Conservation (phyloP, 2,329 filamentous ascomycete genomes). For the Emergomyces orientalis region DNA sequence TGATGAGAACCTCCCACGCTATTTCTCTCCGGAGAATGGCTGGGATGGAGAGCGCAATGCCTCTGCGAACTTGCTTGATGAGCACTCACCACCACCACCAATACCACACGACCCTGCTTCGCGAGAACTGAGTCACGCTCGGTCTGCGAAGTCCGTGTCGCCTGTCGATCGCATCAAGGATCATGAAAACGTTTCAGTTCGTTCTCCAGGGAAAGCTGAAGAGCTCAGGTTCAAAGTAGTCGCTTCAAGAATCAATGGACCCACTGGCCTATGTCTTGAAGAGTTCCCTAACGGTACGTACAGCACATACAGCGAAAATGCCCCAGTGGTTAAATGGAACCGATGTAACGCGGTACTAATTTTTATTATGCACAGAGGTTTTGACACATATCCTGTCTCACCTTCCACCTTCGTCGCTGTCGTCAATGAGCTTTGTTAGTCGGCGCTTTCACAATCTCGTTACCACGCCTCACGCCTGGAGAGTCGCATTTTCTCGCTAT, state of each 20-base stretch:
- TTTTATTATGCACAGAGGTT: constrained; percentile 54
- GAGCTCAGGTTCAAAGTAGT: constrained; percentile 46
- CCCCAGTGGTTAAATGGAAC: constrained; percentile 11
- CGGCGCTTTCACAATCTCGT: constrained; percentile 78
- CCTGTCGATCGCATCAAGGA: constrained; percentile 45
- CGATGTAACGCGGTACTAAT: constrained; percentile 16
- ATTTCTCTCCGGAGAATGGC: constrained; percentile 34
- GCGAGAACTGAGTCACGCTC: constrained; percentile 24
- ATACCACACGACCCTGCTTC: constrained; percentile 13
- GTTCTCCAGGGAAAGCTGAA: constrained; percentile 31
- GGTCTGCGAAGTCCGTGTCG: constrained; percentile 29
- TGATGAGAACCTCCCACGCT: constrained; percentile 37
- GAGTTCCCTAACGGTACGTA: constrained; percentile 69
- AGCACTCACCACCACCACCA: constrained; percentile 12
- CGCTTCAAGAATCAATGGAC: constrained; percentile 34
- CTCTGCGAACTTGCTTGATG: constrained; percentile 20
- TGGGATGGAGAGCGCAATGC: constrained; percentile 24
- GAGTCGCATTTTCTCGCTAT: constrained; percentile 80
- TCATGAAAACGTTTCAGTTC: constrained; percentile 43
- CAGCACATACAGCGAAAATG: neutral
- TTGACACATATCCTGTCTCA: constrained; percentile 86
- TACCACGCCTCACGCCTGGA: constrained; percentile 87
- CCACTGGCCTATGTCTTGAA: constrained; percentile 42
- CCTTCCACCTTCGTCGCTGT: constrained; percentile 73
- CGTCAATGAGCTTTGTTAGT: constrained; percentile 74